Evolutionary conservation across 2,329 filamentous ascomycete species (phyloP), one percentile per base, ranked within the genome.

Genomic region (Chaetomiaceae sp.): DNA sequence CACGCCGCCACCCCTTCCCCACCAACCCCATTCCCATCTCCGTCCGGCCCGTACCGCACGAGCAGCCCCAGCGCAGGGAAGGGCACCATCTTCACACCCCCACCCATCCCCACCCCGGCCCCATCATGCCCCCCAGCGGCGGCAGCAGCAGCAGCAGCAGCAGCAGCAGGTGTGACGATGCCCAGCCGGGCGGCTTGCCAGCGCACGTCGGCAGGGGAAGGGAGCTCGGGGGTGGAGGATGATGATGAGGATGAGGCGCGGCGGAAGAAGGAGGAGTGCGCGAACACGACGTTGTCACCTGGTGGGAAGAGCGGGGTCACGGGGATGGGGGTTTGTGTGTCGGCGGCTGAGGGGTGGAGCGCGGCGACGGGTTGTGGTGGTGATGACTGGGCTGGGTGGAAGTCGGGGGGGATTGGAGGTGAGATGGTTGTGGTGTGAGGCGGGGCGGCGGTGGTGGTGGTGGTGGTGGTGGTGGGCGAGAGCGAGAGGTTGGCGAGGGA

Each of bases 211-310:
- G 29, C 42, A 1, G 51, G 50, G 1, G 40, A 30, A 32, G 53
- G 53, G 1, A 56, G 50, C 20, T 50, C 52, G 6, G 29, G 35
- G 17, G 12, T 4, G n/a, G 20, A 27, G 6, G 9, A n/a, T 12
- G 9, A n/a, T 14, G 12, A 32, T n/a, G 33, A 18, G 14, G 38
- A 14, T 17, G 27, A 12, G 6, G 42, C 11, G 11, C 34, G 46
- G 29, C 32, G 18, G 44, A 54, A 56, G 47, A 49, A 56, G 38
- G 51, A 46, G 3, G 53, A 56, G 43, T 56, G 53, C 17, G 47
- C 51, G 38, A 56, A 56, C 10, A 56, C 29, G 17, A 56, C 53
- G 46, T 54, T 52, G 30, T 52, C 47, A 29, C 49, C 53, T 9
- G 53, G 42, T 1, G 53, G 53, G 35, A 56, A 56, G 38, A 54